Evolutionary conservation across 164 flowering plant species (phyloP), one percentile per base, ranked within the genome.

Genomic region (Vitis rotundifolia): DNA sequence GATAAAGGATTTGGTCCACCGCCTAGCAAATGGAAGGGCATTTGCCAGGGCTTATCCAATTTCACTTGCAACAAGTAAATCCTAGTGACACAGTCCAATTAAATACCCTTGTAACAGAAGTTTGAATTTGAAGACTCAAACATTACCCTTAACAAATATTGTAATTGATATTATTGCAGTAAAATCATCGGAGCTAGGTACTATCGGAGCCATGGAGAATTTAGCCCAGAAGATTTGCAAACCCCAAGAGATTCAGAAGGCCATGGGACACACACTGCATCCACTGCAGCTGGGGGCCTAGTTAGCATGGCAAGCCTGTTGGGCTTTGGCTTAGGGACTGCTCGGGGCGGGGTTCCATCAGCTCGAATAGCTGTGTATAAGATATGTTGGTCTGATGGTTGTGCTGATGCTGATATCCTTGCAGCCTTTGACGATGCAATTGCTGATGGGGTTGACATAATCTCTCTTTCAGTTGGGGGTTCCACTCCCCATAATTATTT

Each of bases 61-160:
- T 86, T 87, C 76, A 84, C 90, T 13, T 89, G 94, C 82, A 89
- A 88, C 83, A 87, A 83, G 93, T 87, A 78, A 71, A 9, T 47
- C 19, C 51, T 5, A 19, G 26, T 22, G 26, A 22, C 2, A 22
- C 26, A 0, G 26, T 22, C 26, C 26, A 22, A 22, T 22, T 22
- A 22, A 22, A 22, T 22, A 22, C 26, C 26, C 26, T 22, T 22
- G 26, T 22, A 22, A 22, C 26, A 22, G 26, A 22, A 22, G 26
- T 22, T 22, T 22, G 26, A 22, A 22, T 22, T 22, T 22, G 26
- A 22, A 22, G 2, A 22, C 26, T 22, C 26, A 22, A 22, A 22
- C 26, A 22, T 22, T 22, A 22, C 26, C 26, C 26, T 22, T 22
- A 22, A 1, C 26, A 22, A 22, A 22, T 47, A 28, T 12, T 54